A percentile compares a stretch with the other conserved stretches of the same genome.
Evolutionary conservation across 208 protist genomes (phyloP).

Genomic region (Wallacemonas sp.): DNA sequence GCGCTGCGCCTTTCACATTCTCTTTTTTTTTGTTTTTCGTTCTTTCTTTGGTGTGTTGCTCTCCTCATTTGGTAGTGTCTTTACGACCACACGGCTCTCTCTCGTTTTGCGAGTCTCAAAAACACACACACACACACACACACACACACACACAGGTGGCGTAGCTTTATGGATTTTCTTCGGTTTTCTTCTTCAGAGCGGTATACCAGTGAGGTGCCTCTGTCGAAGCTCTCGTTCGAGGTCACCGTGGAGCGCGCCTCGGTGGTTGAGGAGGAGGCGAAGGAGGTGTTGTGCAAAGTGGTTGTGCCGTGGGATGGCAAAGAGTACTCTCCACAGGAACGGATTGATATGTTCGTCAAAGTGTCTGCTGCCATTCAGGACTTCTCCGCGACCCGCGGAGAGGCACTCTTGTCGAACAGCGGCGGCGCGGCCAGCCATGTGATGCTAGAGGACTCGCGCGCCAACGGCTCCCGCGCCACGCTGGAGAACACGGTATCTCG

Average conservation of each 20-base stretch:
- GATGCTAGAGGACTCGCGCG: background rate
- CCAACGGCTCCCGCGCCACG: background rate
- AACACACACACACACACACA: slow-evolving; percentile 1
- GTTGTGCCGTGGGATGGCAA: slow-evolving; percentile 67
- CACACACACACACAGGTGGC: background rate
- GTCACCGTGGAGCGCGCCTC: slow-evolving; percentile 64
- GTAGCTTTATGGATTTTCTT: slow-evolving; percentile 43
- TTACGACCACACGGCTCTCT: too few relatives aligned
- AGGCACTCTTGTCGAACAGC: background rate
- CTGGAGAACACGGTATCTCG: slow-evolving; percentile 1
- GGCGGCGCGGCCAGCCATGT: too few relatives aligned
- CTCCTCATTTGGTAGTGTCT: too few relatives aligned
- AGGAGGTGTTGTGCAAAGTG: slow-evolving; percentile 42
- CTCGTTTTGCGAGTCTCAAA: too few relatives aligned
- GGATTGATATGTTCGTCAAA: slow-evolving; percentile 32
- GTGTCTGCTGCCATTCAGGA: background rate
- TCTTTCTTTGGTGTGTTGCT: too few relatives aligned
- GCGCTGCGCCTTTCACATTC: too few relatives aligned
- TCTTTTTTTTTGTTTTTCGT: too few relatives aligned
- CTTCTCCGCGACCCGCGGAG: background rate
- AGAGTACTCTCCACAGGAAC: slow-evolving; percentile 60
- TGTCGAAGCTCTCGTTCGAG: slow-evolving; percentile 48
- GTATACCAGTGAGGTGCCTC: slow-evolving; percentile 50
- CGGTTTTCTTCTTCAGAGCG: slow-evolving; percentile 60
- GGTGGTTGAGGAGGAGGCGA: slow-evolving; percentile 61